A percentile compares a stretch with the other conserved stretches of the same genome.
phyloP scores from a whole-genome alignment of 495 filamentous ascomycete genomes.

The Aspergillus campestris region DNA sequence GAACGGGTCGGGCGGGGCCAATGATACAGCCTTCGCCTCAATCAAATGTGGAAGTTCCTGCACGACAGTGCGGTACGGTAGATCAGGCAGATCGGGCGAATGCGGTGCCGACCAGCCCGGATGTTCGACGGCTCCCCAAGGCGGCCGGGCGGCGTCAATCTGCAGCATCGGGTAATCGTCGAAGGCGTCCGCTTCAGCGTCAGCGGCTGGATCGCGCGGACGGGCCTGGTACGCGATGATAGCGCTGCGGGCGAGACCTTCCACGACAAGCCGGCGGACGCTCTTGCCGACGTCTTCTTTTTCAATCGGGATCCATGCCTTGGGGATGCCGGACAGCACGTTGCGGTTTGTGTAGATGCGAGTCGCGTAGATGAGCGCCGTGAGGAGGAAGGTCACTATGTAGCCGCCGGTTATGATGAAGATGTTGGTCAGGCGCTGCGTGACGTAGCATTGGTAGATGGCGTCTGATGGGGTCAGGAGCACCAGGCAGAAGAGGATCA shows the following conservation, averaged over 20 bases:
- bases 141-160: slow-evolving; percentile 34
- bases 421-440: slow-evolving; percentile 63
- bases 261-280: slow-evolving; percentile 65
- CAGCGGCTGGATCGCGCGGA: slow-evolving; percentile 46
- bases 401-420: slow-evolving; percentile 77
- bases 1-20: slow-evolving; percentile 58
- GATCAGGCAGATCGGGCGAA: slow-evolving; percentile 62
- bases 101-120: slow-evolving; percentile 81
- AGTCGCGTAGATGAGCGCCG: slow-evolving; percentile 69
- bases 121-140: slow-evolving; percentile 78
- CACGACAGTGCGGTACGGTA: slow-evolving; percentile 76
- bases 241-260: slow-evolving; percentile 63
- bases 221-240: slow-evolving; percentile 70
- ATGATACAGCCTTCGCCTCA: slow-evolving; percentile 81
- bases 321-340: slow-evolving; percentile 74
- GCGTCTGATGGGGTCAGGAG: slow-evolving; percentile 76
- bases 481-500: slow-evolving; percentile 63
- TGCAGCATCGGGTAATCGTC: slow-evolving; percentile 22
- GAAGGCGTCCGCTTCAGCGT: slow-evolving; percentile 24
- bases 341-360: slow-evolving; percentile 84
- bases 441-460: slow-evolving; percentile 65
- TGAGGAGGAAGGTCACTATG: slow-evolving; percentile 61
- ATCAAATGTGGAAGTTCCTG: slow-evolving; percentile 83
- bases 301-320: slow-evolving; percentile 72
- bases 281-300: slow-evolving; percentile 61